Conservation (phyloP, 306 rosid species). For the Vigna angularis region DNA sequence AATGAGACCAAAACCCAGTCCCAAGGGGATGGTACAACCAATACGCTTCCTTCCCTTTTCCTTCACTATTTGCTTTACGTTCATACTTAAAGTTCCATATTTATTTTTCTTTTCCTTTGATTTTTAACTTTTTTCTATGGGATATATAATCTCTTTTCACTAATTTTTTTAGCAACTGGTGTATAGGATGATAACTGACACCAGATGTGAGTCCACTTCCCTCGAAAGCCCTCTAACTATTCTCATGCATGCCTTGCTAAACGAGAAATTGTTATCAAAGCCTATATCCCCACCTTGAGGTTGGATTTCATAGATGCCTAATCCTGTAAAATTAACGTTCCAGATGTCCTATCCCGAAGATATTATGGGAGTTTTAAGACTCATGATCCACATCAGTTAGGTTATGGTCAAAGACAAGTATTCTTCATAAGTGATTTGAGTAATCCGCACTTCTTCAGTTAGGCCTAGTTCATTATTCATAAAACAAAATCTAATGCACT, state of each 20-base stretch:
- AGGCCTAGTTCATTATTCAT: background rate
- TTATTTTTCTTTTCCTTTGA: background rate
- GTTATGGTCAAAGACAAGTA: background rate
- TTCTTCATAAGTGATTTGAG: background rate
- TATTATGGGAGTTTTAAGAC: background rate
- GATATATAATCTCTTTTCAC: conserved; percentile 8
- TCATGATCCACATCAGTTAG: background rate
- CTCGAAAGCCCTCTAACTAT: background rate
- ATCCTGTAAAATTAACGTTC: background rate
- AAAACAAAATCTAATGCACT: background rate
- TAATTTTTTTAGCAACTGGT: background rate
- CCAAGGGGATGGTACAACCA: background rate
- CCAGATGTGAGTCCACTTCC: background rate
- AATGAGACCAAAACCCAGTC: no score
- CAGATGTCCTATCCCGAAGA: background rate
- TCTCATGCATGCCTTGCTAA: background rate
- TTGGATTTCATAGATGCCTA: no score
- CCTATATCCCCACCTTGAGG: background rate
- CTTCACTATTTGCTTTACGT: background rate
- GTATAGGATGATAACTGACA: background rate
- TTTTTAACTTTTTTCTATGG: background rate
- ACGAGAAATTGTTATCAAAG: background rate
- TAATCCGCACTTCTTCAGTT: background rate
- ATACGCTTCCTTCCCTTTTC: conserved; percentile 6
- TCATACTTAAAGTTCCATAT: background rate